Evolutionary conservation across 306 rosid species (phyloP).

Genomic region (Arachis hypogaea): DNA sequence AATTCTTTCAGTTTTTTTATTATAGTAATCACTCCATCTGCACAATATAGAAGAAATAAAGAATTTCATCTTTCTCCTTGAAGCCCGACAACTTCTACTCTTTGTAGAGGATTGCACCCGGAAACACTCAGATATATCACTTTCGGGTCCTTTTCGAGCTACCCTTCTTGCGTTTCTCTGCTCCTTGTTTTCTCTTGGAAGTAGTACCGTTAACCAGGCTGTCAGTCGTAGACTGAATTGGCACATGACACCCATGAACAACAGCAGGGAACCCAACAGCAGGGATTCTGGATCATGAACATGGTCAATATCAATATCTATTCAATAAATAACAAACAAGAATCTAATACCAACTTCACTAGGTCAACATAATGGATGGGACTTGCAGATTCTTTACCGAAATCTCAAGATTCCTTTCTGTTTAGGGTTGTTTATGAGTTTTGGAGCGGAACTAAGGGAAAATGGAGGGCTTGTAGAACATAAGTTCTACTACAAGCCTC

Average conservation of each 20-base stretch:
- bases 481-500: not conserved
- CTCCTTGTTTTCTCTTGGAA: conserved; percentile 49
- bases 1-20: conserved; percentile 2
- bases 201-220: conserved; percentile 44
- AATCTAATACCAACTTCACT: conserved; percentile 9
- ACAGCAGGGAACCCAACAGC: conserved; percentile 99
- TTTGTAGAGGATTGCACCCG: conserved; percentile 48
- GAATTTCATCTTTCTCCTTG: conserved; percentile 69
- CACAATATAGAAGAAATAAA: conserved; percentile 11
- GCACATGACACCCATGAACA: conserved; percentile 83
- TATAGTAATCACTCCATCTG: not conserved
- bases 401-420: not conserved
- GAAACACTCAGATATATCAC: conserved; percentile 39
- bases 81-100: conserved; percentile 75
- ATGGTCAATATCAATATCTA: conserved; percentile 35
- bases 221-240: conserved; percentile 55
- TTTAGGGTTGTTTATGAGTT: too few species aligned
- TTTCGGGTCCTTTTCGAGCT: conserved; percentile 54
- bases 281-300: conserved; percentile 79
- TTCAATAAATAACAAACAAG: conserved; percentile 20
- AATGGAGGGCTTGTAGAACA: too few species aligned
- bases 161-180: conserved; percentile 54
- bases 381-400: not conserved
- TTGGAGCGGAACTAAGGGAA: too few species aligned
- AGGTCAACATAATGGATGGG: not conserved